phyloP scores from a whole-genome alignment of 768 basidiomycete genomes.

The Suillus decipiens region DNA sequence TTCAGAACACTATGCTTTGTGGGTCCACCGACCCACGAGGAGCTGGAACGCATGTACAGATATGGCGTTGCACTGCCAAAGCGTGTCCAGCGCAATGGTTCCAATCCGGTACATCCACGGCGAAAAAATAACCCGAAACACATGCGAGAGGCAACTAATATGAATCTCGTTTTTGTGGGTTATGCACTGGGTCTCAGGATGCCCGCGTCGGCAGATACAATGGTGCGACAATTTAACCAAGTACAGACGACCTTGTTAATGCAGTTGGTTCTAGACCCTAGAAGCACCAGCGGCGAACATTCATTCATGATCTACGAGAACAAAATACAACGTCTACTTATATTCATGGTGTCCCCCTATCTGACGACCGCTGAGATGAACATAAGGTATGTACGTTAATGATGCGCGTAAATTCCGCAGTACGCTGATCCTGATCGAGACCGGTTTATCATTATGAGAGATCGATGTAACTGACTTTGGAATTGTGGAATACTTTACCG shows the following conservation, averaged over 20 bases:
- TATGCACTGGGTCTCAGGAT: neutral
- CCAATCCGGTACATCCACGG: neutral
- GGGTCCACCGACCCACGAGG: constrained; percentile 4
- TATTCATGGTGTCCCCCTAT: neutral
- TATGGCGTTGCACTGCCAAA: neutral
- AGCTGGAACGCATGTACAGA: neutral
- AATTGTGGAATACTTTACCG: neutral
- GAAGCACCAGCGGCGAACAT: neutral
- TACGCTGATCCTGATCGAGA: neutral
- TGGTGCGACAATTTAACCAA: neutral
- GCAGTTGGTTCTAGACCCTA: neutral
- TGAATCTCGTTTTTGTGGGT: neutral
- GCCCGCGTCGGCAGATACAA: neutral
- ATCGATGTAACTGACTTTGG: neutral
- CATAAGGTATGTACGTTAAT: neutral
- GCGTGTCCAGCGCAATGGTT: neutral
- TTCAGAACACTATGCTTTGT: neutral
- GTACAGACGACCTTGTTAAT: neutral
- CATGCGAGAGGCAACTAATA: neutral
- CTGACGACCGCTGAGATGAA: constrained; percentile 2
- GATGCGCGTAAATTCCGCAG: neutral
- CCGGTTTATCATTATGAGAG: neutral
- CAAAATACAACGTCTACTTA: neutral
- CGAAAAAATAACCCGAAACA: neutral
- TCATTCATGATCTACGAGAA: constrained; percentile 2